Base-by-base conservation (phyloP, 805 yeast genomes). In the Saturnispora bothae region DNA sequence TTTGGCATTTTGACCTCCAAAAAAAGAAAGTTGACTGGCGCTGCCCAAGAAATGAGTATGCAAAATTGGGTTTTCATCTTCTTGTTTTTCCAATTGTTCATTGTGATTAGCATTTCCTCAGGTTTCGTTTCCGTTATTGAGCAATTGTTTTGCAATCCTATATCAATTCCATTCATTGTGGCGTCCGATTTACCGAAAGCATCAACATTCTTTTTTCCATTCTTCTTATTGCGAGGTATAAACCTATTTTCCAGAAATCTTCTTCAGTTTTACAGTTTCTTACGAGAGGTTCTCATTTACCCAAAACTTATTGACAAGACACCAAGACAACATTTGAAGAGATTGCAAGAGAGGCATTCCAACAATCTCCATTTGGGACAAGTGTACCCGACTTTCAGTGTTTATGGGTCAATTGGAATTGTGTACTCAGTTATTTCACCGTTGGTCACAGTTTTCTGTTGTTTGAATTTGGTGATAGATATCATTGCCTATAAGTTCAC, bases 131-230 rank as follows among this genome's bases (percentile, higher is more conserved):
- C 72, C 6, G 65, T 83, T 0, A 56, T 80, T 31, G 75, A 76
- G 44, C 76, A 72, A 40, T 58, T 80, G 4, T 56, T 83, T 5
- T 74, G 71, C 42, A 78, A 72, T 46, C 95, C 95, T 1, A 73
- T 77, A 0, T 73, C 83, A 0, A 71, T 83, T 10, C 85, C 92
- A 1, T 64, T 73, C 5, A 56, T 83, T 38, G 63, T 85, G 18
- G 95, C 95, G 0, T 68, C 70, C 12, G 83, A 85, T 48, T 64
- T 88, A 26, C 95, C 96, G 0, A 82, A 81, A 51, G 82, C 94
- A 18, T 79, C 95, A 1, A 83, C 78, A 31, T 86, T 88, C 52
- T 88, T 86, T 60, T 78, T 78, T 54, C 81, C 88, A 3, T 84
- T 79, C 50, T 62, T 85, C 28, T 60, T 83, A 0, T 64, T 86